These are phyloP conservation scores for Wickerhamomyces bovis DNA, from an alignment of 805 yeast species.

Conservation along the genomic window DNA sequence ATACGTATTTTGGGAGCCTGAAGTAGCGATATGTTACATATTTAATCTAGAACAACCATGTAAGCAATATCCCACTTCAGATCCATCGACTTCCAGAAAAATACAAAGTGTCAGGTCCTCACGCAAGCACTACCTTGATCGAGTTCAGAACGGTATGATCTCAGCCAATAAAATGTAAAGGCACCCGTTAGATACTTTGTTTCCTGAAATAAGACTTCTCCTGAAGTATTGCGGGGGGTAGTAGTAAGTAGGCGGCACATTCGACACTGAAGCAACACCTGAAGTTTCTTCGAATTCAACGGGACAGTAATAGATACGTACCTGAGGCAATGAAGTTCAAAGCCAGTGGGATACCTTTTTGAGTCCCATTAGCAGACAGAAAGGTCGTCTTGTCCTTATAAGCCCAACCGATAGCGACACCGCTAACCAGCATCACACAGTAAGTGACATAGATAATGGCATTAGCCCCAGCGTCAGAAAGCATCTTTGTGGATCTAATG, in stretches of 20 bases:
- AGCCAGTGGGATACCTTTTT: conserved; percentile 73
- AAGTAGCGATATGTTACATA: neutral
- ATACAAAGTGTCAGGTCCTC: conserved; percentile 40
- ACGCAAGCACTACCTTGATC: conserved; percentile 81
- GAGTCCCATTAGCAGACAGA: conserved; percentile 75
- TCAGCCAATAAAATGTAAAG: conserved; percentile 39
- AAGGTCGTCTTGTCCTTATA: conserved; percentile 49
- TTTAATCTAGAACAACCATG: neutral
- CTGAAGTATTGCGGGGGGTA: conserved; percentile 5
- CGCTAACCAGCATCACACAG: conserved; percentile 46
- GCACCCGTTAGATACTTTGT: conserved; percentile 17
- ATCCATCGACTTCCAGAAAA: conserved; percentile 3
- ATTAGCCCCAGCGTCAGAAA: conserved; percentile 51
- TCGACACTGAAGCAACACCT: conserved; percentile 42
- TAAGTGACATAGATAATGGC: conserved; percentile 61
- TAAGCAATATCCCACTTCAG: neutral
- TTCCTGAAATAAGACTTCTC: conserved; percentile 9
- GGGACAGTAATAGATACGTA: conserved; percentile 35
- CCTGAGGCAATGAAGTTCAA: conserved; percentile 89
- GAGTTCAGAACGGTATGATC: conserved; percentile 70
- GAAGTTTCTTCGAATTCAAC: conserved; percentile 11
- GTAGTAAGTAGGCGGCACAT: neutral
- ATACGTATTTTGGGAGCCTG: neutral
- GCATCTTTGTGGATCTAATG: conserved; percentile 9
- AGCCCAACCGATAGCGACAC: conserved; percentile 55